Percentiles rank a stretch among this genome's conserved stretches.
Evolutionary conservation across 805 yeast species (phyloP).

Genomic region (Saccharomycopsis amapae): DNA sequence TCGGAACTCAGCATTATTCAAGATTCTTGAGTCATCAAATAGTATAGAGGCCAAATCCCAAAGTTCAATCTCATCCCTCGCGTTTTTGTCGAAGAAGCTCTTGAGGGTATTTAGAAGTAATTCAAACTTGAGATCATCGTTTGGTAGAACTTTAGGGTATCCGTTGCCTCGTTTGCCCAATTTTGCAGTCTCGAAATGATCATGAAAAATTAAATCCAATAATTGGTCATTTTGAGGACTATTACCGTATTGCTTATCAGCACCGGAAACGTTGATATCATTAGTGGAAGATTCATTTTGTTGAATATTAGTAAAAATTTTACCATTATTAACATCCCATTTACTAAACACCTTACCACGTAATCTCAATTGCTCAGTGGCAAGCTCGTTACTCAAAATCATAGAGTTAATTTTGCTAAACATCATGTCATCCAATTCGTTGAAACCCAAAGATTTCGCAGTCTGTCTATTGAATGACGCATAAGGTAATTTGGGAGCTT

Average conservation of each 20-base stretch:
- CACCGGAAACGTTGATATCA: neutral
- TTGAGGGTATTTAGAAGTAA: slow-evolving; percentile 25
- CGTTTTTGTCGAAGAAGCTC: slow-evolving; percentile 6
- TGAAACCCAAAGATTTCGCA: slow-evolving; percentile 23
- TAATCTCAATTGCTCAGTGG: slow-evolving; percentile 28
- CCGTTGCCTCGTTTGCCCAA: slow-evolving; percentile 23
- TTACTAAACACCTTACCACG: slow-evolving; percentile 15
- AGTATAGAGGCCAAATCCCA: slow-evolving; percentile 59
- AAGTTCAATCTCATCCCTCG: slow-evolving; percentile 28
- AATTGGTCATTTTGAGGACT: neutral
- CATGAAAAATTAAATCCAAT: slow-evolving; percentile 1
- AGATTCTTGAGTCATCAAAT: slow-evolving; percentile 38
- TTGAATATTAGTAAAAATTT: slow-evolving; percentile 3
- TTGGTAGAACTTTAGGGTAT: slow-evolving; percentile 34
- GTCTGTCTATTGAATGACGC: too few relatives aligned
- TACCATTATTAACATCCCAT: slow-evolving; percentile 9
- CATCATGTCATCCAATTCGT: slow-evolving; percentile 36
- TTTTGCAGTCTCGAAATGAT: neutral
- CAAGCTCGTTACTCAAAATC: slow-evolving; percentile 26
- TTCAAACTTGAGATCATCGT: slow-evolving; percentile 28
- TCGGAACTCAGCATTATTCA: slow-evolving; percentile 23
- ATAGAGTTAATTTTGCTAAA: slow-evolving; percentile 40
- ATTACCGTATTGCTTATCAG: neutral
- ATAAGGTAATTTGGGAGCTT: slow-evolving; percentile 13
- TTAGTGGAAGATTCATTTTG: neutral